Percentiles rank a stretch among this genome's conserved stretches.
phyloP scores from a whole-genome alignment of 75 land plant species.

The Sequoia sempervirens region DNA sequence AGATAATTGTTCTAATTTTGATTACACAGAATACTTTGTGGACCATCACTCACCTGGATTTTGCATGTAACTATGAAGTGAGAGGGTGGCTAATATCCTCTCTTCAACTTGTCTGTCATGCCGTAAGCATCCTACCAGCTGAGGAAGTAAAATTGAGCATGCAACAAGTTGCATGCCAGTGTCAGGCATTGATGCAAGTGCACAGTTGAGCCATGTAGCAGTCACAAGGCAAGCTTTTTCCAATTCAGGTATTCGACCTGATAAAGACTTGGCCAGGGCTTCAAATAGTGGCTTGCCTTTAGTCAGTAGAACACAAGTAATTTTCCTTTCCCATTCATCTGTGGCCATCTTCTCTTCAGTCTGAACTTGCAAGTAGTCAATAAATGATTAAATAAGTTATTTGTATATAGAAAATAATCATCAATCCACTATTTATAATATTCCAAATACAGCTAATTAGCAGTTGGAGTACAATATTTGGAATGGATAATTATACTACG shows the following conservation, averaged over 20 bases:
- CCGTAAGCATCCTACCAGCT: slow-evolving; percentile 22
- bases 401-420: slow-evolving; percentile 2
- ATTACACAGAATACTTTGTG: background rate
- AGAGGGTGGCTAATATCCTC: slow-evolving; percentile 41
- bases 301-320: slow-evolving; percentile 26
- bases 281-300: slow-evolving; percentile 34
- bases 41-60: slow-evolving; percentile 31
- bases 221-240: slow-evolving; percentile 29
- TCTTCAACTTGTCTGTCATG: slow-evolving; percentile 22
- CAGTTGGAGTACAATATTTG: background rate
- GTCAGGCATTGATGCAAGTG: slow-evolving; percentile 26
- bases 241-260: slow-evolving; percentile 21
- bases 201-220: slow-evolving; percentile 39
- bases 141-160: slow-evolving; percentile 33
- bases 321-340: slow-evolving; percentile 30
- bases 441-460: background rate
- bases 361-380: slow-evolving; percentile 12
- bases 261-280: slow-evolving; percentile 34
- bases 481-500: background rate
- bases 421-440: background rate
- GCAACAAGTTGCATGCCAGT: slow-evolving; percentile 32
- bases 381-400: background rate
- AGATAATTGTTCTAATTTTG: slow-evolving; percentile 2
- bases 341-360: slow-evolving; percentile 29
- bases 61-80: slow-evolving; percentile 35